A percentile compares a stretch with the other conserved stretches of the same genome.
These are phyloP conservation scores for Clitocybe nebularis DNA, from an alignment of 1,284 basidiomycete genomes.

Conservation along the genomic window DNA sequence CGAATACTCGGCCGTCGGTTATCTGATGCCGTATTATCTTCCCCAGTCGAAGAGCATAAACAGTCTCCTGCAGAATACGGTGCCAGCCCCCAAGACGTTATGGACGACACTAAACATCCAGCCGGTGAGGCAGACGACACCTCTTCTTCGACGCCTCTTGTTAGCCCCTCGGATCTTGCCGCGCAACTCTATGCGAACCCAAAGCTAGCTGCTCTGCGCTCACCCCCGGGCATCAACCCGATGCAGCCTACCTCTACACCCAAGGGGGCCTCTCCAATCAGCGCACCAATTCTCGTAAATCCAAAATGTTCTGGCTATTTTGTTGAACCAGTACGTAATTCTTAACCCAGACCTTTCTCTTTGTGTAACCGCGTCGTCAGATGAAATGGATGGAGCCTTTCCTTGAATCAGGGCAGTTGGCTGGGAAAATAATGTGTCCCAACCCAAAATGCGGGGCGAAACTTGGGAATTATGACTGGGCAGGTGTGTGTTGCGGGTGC, in stretches of 20 bases:
- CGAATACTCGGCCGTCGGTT: constrained; percentile 31
- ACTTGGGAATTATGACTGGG: constrained; percentile 96
- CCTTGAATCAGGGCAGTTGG: constrained; percentile 68
- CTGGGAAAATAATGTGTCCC: constrained; percentile 89
- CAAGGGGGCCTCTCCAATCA: constrained; percentile 24
- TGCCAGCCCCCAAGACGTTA: neutral
- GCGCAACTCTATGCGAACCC: constrained; percentile 50
- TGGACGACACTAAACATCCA: neutral
- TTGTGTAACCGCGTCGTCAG: constrained; percentile 30
- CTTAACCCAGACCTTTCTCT: constrained; percentile 5
- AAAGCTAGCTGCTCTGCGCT: constrained; percentile 48
- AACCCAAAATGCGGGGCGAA: constrained; percentile 88
- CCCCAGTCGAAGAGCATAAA: constrained; percentile 12
- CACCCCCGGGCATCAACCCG: constrained; percentile 29
- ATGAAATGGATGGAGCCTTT: constrained; percentile 95
- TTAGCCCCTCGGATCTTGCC: constrained; percentile 43
- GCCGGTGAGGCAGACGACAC: constrained; percentile 4
- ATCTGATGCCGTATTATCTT: constrained; percentile 28
- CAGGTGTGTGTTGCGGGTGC: constrained; percentile 89
- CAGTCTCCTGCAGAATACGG: constrained; percentile 4
- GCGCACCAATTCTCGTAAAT: constrained; percentile 69
- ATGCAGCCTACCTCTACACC: constrained; percentile 12
- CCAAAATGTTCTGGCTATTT: constrained; percentile 93
- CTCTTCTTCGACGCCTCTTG: constrained; percentile 25
- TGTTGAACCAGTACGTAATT: constrained; percentile 78